These are phyloP conservation scores for Blastobotrys raffinosifermentans DNA, from an alignment of 1,139 yeast genomes.

Conservation along the genomic window DNA sequence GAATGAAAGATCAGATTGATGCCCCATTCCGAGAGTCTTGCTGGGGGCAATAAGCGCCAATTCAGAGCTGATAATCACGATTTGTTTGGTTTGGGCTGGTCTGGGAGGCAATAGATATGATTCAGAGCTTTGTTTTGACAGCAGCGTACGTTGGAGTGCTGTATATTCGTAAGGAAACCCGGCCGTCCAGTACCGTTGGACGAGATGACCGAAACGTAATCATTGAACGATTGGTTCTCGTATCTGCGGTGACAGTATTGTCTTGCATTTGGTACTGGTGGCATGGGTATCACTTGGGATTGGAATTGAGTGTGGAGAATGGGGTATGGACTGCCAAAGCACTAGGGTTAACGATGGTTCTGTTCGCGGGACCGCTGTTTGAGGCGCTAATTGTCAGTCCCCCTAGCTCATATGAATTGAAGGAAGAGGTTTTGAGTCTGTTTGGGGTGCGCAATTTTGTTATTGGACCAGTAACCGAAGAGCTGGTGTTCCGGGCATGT, in stretches of 20 bases:
- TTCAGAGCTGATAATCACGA: too few species aligned
- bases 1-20: too few species aligned
- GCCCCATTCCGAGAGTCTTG: too few species aligned
- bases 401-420: conserved; percentile 20
- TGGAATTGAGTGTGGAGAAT: neutral
- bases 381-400: conserved; percentile 33
- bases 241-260: conserved; percentile 34
- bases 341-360: conserved; percentile 21
- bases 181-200: conserved; percentile 26
- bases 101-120: too few species aligned
- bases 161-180: conserved; percentile 25
- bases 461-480: conserved; percentile 87
- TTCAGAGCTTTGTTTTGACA: too few species aligned
- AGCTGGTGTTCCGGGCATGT: conserved; percentile 67
- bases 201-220: conserved; percentile 36
- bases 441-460: conserved; percentile 60
- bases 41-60: too few species aligned
- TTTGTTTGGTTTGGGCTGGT: too few species aligned
- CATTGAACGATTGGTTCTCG: conserved; percentile 34
- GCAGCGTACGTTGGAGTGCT: conserved; percentile 30
- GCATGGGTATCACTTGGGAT: conserved; percentile 3
- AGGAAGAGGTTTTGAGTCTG: conserved; percentile 28
- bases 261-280: conserved; percentile 28
- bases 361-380: conserved; percentile 54
- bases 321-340: neutral